These are phyloP conservation scores for Ganoderma multipileum DNA, from an alignment of 1,284 basidiomycete genomes.

Conservation along the genomic window DNA sequence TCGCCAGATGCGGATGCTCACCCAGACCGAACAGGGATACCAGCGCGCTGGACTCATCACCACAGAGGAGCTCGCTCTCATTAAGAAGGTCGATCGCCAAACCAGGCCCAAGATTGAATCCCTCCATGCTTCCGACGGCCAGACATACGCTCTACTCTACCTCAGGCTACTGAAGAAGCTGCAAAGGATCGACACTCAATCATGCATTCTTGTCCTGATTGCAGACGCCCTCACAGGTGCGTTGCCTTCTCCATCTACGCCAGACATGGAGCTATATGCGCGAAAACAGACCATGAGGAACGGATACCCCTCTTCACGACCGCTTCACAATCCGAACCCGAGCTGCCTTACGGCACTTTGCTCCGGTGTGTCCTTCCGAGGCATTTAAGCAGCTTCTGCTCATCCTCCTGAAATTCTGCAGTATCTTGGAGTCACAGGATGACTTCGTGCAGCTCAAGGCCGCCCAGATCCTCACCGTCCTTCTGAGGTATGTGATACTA, in stretches of 20 bases:
- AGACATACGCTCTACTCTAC: constrained; percentile 88
- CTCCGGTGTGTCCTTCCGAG: constrained; percentile 64
- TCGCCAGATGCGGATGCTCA: constrained; percentile 20
- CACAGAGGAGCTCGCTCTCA: constrained; percentile 86
- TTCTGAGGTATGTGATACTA: constrained; percentile 66
- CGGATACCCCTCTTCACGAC: constrained; percentile 77
- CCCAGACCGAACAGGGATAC: constrained; percentile 72
- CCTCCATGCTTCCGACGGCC: constrained; percentile 80
- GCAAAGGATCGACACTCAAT: constrained; percentile 92
- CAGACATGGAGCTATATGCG: not conserved
- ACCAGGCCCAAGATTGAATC: constrained; percentile 76
- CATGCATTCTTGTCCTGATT: constrained; percentile 91
- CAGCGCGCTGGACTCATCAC: constrained; percentile 94
- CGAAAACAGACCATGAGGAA: constrained; percentile 74
- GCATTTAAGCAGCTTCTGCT: not conserved
- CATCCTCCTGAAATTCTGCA: constrained; percentile 39
- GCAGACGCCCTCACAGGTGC: constrained; percentile 87
- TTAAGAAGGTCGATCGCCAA: constrained; percentile 91
- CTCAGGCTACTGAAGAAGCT: constrained; percentile 93
- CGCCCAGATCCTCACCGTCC: constrained; percentile 86
- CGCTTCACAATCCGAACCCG: constrained; percentile 67
- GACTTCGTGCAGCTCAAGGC: constrained; percentile 94
- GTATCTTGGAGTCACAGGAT: constrained; percentile 86
- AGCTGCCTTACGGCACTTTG: constrained; percentile 86
- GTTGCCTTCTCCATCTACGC: constrained; percentile 26